Evolutionary conservation across 1,284 basidiomycete species (phyloP), one percentile per base, ranked within the genome.

Genomic region (Fistulinella staudtii): DNA sequence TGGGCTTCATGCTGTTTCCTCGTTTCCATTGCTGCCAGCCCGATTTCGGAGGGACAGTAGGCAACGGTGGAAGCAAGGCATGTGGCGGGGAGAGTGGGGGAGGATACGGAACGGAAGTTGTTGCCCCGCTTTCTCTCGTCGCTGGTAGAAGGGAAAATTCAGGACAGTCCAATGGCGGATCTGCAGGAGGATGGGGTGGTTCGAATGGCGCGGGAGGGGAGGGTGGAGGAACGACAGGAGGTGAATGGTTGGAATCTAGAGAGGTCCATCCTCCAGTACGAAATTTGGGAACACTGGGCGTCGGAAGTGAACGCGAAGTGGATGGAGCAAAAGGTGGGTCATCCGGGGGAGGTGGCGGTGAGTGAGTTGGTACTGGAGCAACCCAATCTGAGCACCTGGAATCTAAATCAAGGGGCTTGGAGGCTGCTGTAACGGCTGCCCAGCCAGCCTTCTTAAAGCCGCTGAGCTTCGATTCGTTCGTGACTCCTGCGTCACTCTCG

Each of bases 381-480:
- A 44, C 36, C 58, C 54, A 52, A 13, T 45, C 50, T 3, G 49
- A 41, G 34, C 43, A 49, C 17, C 36, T 39, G 41, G 47, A 41
- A 35, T 42, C 41, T 36, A 49, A 36, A 24, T 54, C 46, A 22
- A 46, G 41, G 25, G 53, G 34, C 30, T 54, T 48, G 23, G 47
- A 33, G 18, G 38, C 25, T 28, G 55, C 30, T 44, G 55, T 59
- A 36, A 77, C 71, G 20, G 73, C 64, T 20, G 82, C 70, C 85
- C 85, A 86, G 4, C 81, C 77, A 15, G 76, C 67, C 54, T 74
- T 80, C 63, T 71, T 78, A 62, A 76, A 74, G 8, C 69, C 73
- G 22, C 72, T 71, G 41, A 69, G 53, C 4, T 58, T 66, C 18
- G 55, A 45, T 41, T 70, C 70, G 41, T 60, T 52, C 7, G 54